Evolutionary conservation across 2,329 filamentous ascomycete genomes (phyloP).

Genomic region (Dryadomyces sulphureus): DNA sequence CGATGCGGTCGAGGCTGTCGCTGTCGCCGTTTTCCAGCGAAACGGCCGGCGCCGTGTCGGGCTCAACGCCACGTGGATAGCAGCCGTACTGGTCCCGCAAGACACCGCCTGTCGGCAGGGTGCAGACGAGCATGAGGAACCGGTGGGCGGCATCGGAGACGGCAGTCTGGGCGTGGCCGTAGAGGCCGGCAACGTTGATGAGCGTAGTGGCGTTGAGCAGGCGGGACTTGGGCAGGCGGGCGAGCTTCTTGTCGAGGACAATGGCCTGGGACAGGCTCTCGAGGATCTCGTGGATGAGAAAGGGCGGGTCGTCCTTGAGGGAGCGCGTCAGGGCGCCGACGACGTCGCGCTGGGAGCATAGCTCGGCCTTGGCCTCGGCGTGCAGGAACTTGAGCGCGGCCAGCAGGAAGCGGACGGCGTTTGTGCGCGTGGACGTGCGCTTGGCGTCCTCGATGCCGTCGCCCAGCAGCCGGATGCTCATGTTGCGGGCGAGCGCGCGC

Average conservation of each 20-base stretch:
- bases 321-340: constrained; percentile 59
- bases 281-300: constrained; percentile 61
- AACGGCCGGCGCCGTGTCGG: constrained; percentile 22
- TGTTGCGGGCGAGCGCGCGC: constrained; percentile 64
- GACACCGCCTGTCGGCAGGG: constrained; percentile 55
- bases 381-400: constrained; percentile 67
- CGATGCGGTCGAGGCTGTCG: constrained; percentile 48
- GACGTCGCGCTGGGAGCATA: constrained; percentile 64
- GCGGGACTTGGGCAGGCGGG: constrained; percentile 58
- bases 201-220: constrained; percentile 64
- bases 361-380: constrained; percentile 61
- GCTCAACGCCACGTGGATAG: constrained; percentile 59
- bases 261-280: constrained; percentile 55
- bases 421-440: constrained; percentile 67
- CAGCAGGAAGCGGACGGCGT: constrained; percentile 68
- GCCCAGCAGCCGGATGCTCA: constrained; percentile 51
- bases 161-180: constrained; percentile 39
- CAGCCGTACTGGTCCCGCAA: constrained; percentile 66
- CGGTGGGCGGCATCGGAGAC: constrained; percentile 59
- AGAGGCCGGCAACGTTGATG: constrained; percentile 56
- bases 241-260: constrained; percentile 58
- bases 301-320: constrained; percentile 62
- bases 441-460: constrained; percentile 47
- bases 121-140: constrained; percentile 64
- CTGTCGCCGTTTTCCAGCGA: constrained; percentile 20